Percentiles rank a stretch among this genome's conserved stretches.
phyloP scores from a whole-genome alignment of 352 stramenopile species.

The Phytopythium sindhum region DNA sequence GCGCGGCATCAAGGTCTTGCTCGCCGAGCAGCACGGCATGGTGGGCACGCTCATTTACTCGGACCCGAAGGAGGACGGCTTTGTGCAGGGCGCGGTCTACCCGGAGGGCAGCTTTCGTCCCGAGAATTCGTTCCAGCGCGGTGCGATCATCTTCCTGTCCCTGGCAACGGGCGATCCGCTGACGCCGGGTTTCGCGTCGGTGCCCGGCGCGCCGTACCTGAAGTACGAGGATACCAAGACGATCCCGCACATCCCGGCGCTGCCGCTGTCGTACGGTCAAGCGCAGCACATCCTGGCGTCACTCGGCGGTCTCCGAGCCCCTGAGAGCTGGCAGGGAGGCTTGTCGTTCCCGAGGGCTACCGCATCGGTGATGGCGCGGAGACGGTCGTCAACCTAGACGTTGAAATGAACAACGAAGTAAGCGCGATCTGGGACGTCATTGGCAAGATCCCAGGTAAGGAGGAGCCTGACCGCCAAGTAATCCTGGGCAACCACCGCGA shows the following conservation, averaged over 20 bases:
- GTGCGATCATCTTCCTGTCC: conserved; percentile 56
- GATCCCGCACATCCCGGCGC: conserved; percentile 62
- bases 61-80: conserved; percentile 73
- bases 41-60: conserved; percentile 65
- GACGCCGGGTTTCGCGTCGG: conserved; percentile 26
- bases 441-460: conserved; percentile 54
- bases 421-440: conserved; percentile 87
- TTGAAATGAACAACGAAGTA: conserved; percentile 73
- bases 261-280: conserved; percentile 75
- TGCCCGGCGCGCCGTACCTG: conserved; percentile 38
- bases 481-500: conserved; percentile 88
- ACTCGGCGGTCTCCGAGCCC: conserved; percentile 48
- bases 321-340: conserved; percentile 48
- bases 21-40: conserved; percentile 54
- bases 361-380: conserved; percentile 55
- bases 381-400: conserved; percentile 45
- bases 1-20: conserved; percentile 63
- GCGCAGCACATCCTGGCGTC: conserved; percentile 56
- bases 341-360: conserved; percentile 53
- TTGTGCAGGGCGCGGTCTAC: conserved; percentile 45
- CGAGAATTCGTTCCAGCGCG: conserved; percentile 52
- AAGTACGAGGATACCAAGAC: conserved; percentile 37
- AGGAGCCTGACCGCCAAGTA: conserved; percentile 53
- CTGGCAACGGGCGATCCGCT: conserved; percentile 61
- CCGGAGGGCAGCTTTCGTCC: conserved; percentile 61